Evolutionary conservation across 495 filamentous ascomycete species (phyloP), one percentile per base, ranked within the genome.

Genomic region (Neurospora terricola): DNA sequence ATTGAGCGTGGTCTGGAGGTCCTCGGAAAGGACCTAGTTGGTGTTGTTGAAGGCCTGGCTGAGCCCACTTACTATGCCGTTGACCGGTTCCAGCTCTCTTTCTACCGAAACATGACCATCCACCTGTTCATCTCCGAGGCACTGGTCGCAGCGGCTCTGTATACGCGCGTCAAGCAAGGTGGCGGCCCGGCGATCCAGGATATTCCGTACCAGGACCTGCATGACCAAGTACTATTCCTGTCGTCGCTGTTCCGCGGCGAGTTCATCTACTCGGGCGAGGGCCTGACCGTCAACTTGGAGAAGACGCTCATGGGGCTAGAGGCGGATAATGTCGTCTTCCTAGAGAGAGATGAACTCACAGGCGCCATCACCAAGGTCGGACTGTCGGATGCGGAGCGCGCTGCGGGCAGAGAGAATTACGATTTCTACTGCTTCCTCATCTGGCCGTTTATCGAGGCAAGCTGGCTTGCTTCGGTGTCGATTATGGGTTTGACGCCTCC

Each of bases 71-170:
- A 92, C 79, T 96, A 92, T 76, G 95, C 96, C 4, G 93, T 97
- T 37, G 96, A 99, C 80, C 88, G 94, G 70, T 99, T 99, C 83
- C 95, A 98, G 77, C 88, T 99, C 10, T 96, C 92, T 1, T 99
- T 98, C 82, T 99, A 98, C 81, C 90, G 96, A 54, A 99, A 99
- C 80, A 98, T 98, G 95, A 96, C 94, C 1, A 99, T 99, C 70
- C 96, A 99, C 78, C 88, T 99, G 3, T 99, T 99, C 80, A 94
- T 98, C 71, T 91, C 92, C 1, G 93, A 98, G 75, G 92, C 95
- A 0, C 85, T 98, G 2, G 92, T 99, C 3, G 94, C 91, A 21
- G 93, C 91, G 18, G 92, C 91, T 37, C 91, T 99, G 85, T 98
- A 98, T 80, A 94, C 91, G 0, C 86, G 89, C 42, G 90, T 98